Evolutionary conservation across 2,329 filamentous ascomycete genomes (phyloP).

Genomic region (Lecanosticta acicola): DNA sequence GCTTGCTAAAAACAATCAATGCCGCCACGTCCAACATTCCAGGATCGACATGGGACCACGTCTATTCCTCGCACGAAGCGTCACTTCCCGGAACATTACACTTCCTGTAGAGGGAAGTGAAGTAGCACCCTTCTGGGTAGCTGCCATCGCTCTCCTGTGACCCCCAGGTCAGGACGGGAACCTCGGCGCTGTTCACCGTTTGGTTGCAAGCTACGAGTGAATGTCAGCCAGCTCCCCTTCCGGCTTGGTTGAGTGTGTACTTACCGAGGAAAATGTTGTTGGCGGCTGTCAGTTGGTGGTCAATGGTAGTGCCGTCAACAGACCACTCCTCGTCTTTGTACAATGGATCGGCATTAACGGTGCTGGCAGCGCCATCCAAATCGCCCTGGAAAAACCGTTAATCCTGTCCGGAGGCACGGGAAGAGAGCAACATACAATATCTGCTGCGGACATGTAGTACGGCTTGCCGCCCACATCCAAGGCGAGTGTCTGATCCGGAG

Average conservation of each 20-base stretch:
- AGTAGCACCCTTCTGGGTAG: background rate
- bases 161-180: background rate
- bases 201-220: background rate
- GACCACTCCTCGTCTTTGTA: too few relatives aligned
- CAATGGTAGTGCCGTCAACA: too few relatives aligned
- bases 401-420: too few relatives aligned
- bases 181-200: background rate
- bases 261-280: too few relatives aligned
- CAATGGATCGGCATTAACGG: too few relatives aligned
- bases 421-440: too few relatives aligned
- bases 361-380: background rate
- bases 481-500: background rate
- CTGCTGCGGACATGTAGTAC: conserved; percentile 1
- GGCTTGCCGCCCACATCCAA: background rate
- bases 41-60: too few relatives aligned
- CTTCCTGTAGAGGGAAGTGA: background rate
- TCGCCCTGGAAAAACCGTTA: background rate
- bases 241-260: background rate
- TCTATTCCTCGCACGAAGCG: background rate
- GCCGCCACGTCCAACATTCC: background rate
- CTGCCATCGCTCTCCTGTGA: background rate
- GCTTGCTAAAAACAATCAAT: background rate
- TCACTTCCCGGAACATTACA: background rate
- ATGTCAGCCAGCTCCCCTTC: background rate
- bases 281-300: too few relatives aligned